Base-by-base conservation (phyloP, 352 stramenopile genomes). In the Globisporangium echinulatum region DNA sequence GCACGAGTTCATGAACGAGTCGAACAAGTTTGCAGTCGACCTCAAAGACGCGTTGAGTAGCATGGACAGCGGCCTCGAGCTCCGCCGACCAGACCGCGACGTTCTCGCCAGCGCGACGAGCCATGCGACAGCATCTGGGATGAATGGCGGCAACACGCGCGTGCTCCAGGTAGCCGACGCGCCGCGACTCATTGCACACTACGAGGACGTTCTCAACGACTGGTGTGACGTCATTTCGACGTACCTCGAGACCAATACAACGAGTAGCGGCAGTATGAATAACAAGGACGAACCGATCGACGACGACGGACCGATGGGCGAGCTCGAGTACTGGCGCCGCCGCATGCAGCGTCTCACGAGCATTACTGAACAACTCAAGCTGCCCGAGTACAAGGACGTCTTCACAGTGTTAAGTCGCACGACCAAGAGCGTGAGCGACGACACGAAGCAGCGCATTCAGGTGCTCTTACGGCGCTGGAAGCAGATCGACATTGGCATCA, bases 401-500 rank as follows among this genome's bases (percentile, higher is more conserved):
- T 97, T 98, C 42, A 85, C 80, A 2, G 83, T 98, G 40, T 72
- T 99, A 0, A 97, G 82, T 36, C 71, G 83, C 14, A 90, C 84
- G 0, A 88, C 80, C 0, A 93, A 95, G 56, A 95, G 76, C 49
- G 84, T 92, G 14, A 94, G 82, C 40, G 84, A 94, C 33, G 86
- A 94, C 59, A 88, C 71, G 1, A 98, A 98, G 64, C 87, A 97
- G 58, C 97, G 96, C 52, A 95, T 98, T 43, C 91, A 98, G 60
- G 92, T 81, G 14, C 72, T 98, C 36, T 69, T 99, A 7, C 84
- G 91, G 14, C 77, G 95, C n/a, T 99, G 96, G 96, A 98, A 98
- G 61, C 91, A 98, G 68, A 98, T 99, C 54, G 97, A 99, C 63
- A 97, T 99, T 62, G 94, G 96, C 46, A 98, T 99, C 69, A 99